Percentiles rank a stretch among this genome's conserved stretches.
phyloP scores from a whole-genome alignment of 2,329 filamentous ascomycete species.

The Aspergillus sp. region DNA sequence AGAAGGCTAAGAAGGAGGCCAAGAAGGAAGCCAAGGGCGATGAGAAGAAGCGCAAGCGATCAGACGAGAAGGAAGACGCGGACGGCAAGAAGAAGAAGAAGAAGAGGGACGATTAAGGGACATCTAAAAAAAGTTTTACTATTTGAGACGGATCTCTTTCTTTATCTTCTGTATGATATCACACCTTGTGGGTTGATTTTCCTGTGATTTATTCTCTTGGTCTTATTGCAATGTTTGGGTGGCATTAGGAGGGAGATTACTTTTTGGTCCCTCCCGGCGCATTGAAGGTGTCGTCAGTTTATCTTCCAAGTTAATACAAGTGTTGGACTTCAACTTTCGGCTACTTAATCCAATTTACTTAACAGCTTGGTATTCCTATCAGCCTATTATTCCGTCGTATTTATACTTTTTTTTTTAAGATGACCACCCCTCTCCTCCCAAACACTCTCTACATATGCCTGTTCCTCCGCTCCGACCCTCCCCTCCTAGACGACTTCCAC shows the following conservation, averaged over 20 bases:
- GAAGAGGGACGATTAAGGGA: conserved; percentile 58
- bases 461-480: conserved; percentile 25
- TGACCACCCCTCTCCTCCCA: background rate
- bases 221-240: conserved; percentile 35
- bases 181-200: conserved; percentile 33
- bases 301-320: conserved; percentile 22
- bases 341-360: background rate
- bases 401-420: background rate
- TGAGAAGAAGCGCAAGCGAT: conserved; percentile 71
- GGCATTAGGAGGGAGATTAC: conserved; percentile 31
- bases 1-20: conserved; percentile 67
- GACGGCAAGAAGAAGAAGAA: conserved; percentile 47
- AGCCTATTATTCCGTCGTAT: background rate
- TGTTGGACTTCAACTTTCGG: conserved; percentile 8
- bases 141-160: conserved; percentile 22
- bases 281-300: conserved; percentile 27
- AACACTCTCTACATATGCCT: conserved; percentile 27
- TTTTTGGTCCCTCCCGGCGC: conserved; percentile 28
- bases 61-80: conserved; percentile 57
- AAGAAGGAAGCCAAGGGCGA: conserved; percentile 57
- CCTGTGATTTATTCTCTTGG: conserved; percentile 28
- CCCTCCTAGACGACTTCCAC: conserved; percentile 27
- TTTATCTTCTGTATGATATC: conserved; percentile 45
- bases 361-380: too few relatives aligned
- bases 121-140: conserved; percentile 27